Percentiles rank a stretch among this genome's conserved stretches.
Evolutionary conservation across 2,329 filamentous ascomycete species (phyloP).

Genomic region (Aureobasidium pullulans): DNA sequence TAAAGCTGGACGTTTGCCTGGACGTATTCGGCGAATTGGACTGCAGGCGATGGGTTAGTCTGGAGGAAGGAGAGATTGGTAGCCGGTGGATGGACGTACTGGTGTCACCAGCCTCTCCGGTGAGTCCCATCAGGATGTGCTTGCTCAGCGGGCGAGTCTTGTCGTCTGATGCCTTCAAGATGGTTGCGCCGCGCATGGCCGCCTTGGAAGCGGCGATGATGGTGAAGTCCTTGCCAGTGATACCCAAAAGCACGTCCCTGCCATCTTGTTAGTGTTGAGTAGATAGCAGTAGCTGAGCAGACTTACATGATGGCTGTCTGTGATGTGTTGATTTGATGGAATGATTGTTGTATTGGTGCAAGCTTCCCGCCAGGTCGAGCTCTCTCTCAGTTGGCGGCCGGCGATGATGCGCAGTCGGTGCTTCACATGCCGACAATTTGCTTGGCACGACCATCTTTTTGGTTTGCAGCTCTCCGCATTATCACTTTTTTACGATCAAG

Average conservation of each 20-base stretch:
- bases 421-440: neutral
- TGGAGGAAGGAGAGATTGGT: neutral
- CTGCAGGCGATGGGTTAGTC: conserved; percentile 38
- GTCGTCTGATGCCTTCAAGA: conserved; percentile 92
- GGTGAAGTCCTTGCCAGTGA: conserved; percentile 98
- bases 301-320: conserved; percentile 12
- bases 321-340: neutral
- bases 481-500: conserved; percentile 1
- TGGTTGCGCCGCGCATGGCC: conserved; percentile 92
- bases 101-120: conserved; percentile 92
- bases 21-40: conserved; percentile 99
- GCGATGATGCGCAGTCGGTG: conserved; percentile 3
- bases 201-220: conserved; percentile 96
- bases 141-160: conserved; percentile 92
- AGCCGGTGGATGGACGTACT: conserved; percentile 44
- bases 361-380: conserved; percentile 6
- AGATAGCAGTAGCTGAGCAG: neutral
- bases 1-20: conserved; percentile 98
- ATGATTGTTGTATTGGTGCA: neutral
- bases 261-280: conserved; percentile 38
- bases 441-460: conserved; percentile 5
- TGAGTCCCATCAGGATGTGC: conserved; percentile 90
- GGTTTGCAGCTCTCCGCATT: neutral
- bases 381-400: neutral
- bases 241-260: conserved; percentile 96